Evolutionary conservation across 257 asterid species (phyloP).

Genomic region (Scutellaria baicalensis): DNA sequence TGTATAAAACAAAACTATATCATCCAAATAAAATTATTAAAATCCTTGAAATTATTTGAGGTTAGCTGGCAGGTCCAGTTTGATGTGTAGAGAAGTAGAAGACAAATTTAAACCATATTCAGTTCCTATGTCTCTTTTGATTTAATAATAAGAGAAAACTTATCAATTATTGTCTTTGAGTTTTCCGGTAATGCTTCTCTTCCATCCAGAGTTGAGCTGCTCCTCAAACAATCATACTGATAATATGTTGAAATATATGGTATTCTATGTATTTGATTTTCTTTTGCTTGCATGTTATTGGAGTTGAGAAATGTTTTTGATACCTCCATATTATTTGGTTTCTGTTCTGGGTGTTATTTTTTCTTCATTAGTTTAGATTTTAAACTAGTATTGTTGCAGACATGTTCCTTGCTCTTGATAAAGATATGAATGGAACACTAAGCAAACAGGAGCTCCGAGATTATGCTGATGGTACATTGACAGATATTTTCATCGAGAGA

Average conservation of each 20-base stretch:
- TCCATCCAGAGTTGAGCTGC: slow-evolving; percentile 6
- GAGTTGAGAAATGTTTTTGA: background rate
- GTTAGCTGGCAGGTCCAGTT: background rate
- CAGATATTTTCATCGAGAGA: slow-evolving; percentile 97
- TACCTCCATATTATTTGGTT: background rate
- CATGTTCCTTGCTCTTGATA: slow-evolving; percentile 98
- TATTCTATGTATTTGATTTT: background rate
- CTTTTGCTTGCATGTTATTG: slow-evolving; percentile 6
- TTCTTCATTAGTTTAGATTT: background rate
- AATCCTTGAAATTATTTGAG: too few species aligned
- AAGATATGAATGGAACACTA: slow-evolving; percentile 90
- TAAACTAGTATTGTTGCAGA: slow-evolving; percentile 41
- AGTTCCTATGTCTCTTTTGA: background rate
- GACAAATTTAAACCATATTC: background rate
- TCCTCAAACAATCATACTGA: background rate
- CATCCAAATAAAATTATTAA: too few species aligned
- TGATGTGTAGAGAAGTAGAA: background rate
- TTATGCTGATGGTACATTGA: slow-evolving; percentile 96
- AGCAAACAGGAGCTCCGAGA: slow-evolving; percentile 97
- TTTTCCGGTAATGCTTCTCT: background rate
- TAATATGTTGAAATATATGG: background rate
- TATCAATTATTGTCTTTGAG: background rate
- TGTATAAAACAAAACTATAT: too few species aligned
- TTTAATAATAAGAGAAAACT: background rate
- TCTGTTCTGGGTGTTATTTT: background rate